Base-by-base conservation (phyloP, 2,329 filamentous ascomycete genomes). In the Passalora sequoiae region DNA sequence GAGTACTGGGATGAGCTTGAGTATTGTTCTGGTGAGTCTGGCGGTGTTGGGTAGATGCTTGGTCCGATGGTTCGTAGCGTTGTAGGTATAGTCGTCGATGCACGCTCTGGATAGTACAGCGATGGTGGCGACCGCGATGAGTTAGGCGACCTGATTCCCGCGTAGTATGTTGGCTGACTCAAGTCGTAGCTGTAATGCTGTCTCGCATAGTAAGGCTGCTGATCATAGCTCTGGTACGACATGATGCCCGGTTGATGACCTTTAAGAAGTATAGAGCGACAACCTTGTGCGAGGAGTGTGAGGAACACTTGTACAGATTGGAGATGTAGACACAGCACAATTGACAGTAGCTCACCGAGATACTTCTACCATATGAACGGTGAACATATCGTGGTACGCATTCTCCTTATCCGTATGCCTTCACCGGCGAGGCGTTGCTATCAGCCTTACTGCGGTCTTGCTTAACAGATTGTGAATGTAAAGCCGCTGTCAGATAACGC, bases 21-120 rank as follows among this genome's bases (percentile, higher is more conserved):
- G 24, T 30, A 40, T n/a, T n/a, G n/a, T n/a, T n/a, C n/a, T 24
- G 38, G 24, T 28, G 38, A 40, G 16, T 27, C 15, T 16, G 25
- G 22, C 5, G 38, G 17, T 30, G 25, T 40, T 29, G 38, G 22
- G 27, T 31, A 30, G 38, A 27, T 22, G 24, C 13, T 10, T 5
- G 25, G 15, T 31, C 12, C 10, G 38, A 30, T 40, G 13, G 15
- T 24, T 36, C 19, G 9, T 4, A 19, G 24, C 20, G 27, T 13
- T 40, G 38, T 16, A 7, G 38, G 27, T 27, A 16, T 4, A 9
- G 21, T 16, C n/a, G 27, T 27, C 22, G 27, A 6, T n/a, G n/a
- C n/a, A n/a, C n/a, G n/a, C n/a, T n/a, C n/a, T n/a, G n/a, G n/a
- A n/a, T n/a, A n/a, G n/a, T n/a, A n/a, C n/a, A n/a, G n/a, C n/a